Evolutionary conservation across 1,284 basidiomycete species (phyloP), one percentile per base, ranked within the genome.

Genomic region (Coriolopsis trogii): DNA sequence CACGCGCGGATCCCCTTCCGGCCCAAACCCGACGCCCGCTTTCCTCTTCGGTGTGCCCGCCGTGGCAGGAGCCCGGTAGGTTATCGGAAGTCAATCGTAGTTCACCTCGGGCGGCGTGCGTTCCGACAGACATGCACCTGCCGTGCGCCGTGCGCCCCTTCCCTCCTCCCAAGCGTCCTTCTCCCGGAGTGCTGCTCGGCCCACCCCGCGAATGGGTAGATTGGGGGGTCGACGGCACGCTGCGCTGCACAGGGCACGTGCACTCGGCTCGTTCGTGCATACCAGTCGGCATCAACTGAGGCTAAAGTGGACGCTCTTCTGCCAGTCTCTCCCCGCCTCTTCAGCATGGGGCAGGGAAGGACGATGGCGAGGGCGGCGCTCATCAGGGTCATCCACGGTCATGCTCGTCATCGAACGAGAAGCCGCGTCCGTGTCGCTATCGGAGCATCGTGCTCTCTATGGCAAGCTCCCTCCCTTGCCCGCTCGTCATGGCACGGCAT

Each of bases 21-120:
- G 21, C 38, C 39, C 39, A 26, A 40, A 3, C 16, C 12, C 39
- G 10, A n/a, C 16, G 5, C 12, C 2, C 15, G 12, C 46, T n/a
- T n/a, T n/a, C n/a, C n/a, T n/a, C n/a, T n/a, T n/a, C n/a, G n/a
- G n/a, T n/a, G n/a, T n/a, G n/a, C n/a, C n/a, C n/a, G n/a, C n/a
- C n/a, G n/a, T n/a, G n/a, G n/a, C n/a, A n/a, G n/a, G n/a, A n/a
- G n/a, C n/a, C n/a, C n/a, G n/a, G n/a, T 41, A 51, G 43, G 6
- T 39, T 51, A 51, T 51, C 49, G 38, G 38, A 26, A 51, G 49
- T 39, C 49, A 51, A 51, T 51, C 49, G 47, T 18, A 16, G 16
- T 8, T 16, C 34, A 4, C 34, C 34, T 36, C 34, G n/a, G 33
- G 18, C 12, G 16, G 12, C 34, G 33, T 34, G 33, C 33, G 15